Conservation (phyloP, 2,329 filamentous ascomycete genomes). For the Cladosporium oxysporum region DNA sequence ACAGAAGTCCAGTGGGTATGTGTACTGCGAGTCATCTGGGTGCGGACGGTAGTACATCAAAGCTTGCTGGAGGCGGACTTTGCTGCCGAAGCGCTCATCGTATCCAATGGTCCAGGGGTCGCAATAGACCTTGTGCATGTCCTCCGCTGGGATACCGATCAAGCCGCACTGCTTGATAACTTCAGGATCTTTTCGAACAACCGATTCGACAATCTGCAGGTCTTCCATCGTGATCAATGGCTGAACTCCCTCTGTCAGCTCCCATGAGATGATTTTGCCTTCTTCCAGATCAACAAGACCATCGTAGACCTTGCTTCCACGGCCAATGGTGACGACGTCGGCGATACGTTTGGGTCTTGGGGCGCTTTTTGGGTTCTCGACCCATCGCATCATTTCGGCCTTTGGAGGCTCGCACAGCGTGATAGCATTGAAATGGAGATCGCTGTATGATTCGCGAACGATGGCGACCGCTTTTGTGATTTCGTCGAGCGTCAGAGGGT, state of each 20-base stretch:
- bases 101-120: constrained; percentile 97
- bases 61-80: constrained; percentile 81
- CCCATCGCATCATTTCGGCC: constrained; percentile 77
- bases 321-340: constrained; percentile 79
- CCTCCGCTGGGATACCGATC: constrained; percentile 74
- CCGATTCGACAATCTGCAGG: constrained; percentile 73
- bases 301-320: constrained; percentile 78
- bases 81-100: constrained; percentile 82
- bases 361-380: constrained; percentile 62
- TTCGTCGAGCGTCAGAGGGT: constrained; percentile 71
- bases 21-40: constrained; percentile 84
- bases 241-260: constrained; percentile 73
- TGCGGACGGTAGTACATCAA: constrained; percentile 94
- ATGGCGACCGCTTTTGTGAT: constrained; percentile 71
- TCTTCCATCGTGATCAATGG: constrained; percentile 94
- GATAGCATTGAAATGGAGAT: constrained; percentile 83
- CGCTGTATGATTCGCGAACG: constrained; percentile 68
- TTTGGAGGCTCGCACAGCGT: constrained; percentile 84
- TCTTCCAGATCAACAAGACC: constrained; percentile 73
- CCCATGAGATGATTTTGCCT: constrained; percentile 71
- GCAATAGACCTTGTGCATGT: constrained; percentile 96
- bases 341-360: constrained; percentile 70
- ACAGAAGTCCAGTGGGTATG: constrained; percentile 89
- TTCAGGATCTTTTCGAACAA: constrained; percentile 74
- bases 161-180: constrained; percentile 90